Conservation (phyloP, 2,329 filamentous ascomycete species). For the Stemphylium vesicarium region DNA sequence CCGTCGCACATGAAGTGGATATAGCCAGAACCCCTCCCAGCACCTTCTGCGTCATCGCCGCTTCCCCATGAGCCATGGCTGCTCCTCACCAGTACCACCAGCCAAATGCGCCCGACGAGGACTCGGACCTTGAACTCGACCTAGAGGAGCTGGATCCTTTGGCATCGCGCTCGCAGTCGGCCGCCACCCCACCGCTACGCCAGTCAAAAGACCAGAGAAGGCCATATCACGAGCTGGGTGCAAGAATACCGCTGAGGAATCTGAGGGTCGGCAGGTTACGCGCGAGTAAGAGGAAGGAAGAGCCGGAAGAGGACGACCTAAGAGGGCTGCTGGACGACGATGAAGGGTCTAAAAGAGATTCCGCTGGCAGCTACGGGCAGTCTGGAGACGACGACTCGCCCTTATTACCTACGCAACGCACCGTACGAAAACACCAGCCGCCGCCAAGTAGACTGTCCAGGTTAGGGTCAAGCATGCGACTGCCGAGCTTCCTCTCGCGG, state of each 20-base stretch:
- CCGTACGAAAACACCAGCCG: slow-evolving; percentile 31
- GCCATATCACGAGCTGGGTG: slow-evolving; percentile 52
- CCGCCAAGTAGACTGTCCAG: slow-evolving; percentile 50
- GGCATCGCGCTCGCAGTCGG: slow-evolving; percentile 31
- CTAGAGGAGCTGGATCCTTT: slow-evolving; percentile 78
- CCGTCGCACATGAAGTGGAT: slow-evolving; percentile 18
- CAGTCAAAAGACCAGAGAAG: slow-evolving; percentile 40
- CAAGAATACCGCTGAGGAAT: slow-evolving; percentile 72
- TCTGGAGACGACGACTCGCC: slow-evolving; percentile 73
- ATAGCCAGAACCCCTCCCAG: slow-evolving; percentile 6
- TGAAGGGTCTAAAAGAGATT: slow-evolving; percentile 61
- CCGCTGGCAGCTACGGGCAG: slow-evolving; percentile 65
- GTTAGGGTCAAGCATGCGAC: slow-evolving; percentile 61
- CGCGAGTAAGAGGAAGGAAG: slow-evolving; percentile 50
- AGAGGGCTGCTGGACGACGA: slow-evolving; percentile 70
- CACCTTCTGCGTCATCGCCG: slow-evolving; percentile 12
- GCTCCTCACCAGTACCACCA: slow-evolving; percentile 54
- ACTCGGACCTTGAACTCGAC: slow-evolving; percentile 79
- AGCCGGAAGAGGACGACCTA: slow-evolving; percentile 68
- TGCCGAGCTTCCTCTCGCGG: slow-evolving; percentile 69
- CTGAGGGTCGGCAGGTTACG: slow-evolving; percentile 58
- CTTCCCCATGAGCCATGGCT: slow-evolving; percentile 53
- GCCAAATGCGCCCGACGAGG: slow-evolving; percentile 68
- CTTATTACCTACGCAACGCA: slow-evolving; percentile 61
- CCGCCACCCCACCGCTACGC: slow-evolving; percentile 34